These are phyloP conservation scores for Acacia concinna DNA, from an alignment of 331 rosid genomes.

Conservation along the genomic window DNA sequence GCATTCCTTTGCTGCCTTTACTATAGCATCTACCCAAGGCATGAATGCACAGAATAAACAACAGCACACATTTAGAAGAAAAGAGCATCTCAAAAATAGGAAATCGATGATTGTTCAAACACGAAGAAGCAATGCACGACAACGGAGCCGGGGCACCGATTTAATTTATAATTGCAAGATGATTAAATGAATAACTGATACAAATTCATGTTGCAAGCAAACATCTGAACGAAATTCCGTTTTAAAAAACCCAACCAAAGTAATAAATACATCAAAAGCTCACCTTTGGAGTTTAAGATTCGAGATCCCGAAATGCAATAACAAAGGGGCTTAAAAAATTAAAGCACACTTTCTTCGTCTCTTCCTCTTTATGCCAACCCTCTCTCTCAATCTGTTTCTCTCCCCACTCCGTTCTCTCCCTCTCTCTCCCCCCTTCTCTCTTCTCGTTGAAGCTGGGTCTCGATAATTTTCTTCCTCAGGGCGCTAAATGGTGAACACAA, in stretches of 20 bases:
- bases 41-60: conserved; percentile 21
- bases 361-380: conserved; percentile 27
- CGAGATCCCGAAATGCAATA: conserved; percentile 72
- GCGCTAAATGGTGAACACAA: conserved; percentile 7
- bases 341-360: conserved; percentile 37
- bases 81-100: not conserved
- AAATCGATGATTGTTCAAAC: conserved; percentile 20
- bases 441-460: conserved; percentile 43
- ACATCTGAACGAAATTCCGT: conserved; percentile 25
- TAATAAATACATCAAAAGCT: conserved; percentile 12
- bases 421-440: not conserved
- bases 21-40: conserved; percentile 20
- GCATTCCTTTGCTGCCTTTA: conserved; percentile 23
- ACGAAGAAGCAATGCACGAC: conserved; percentile 35
- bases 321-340: conserved; percentile 43
- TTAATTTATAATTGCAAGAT: conserved; percentile 23
- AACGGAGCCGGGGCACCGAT: conserved; percentile 14
- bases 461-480: conserved; percentile 1
- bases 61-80: conserved; percentile 11
- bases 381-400: conserved; percentile 24
- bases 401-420: conserved; percentile 30
- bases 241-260: conserved; percentile 12
- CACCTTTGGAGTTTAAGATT: conserved; percentile 55
- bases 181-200: conserved; percentile 34
- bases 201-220: conserved; percentile 36